Percentiles rank a stretch among this genome's conserved stretches.
These are phyloP conservation scores for Passalora sequoiae DNA, from an alignment of 2,329 filamentous ascomycete genomes.

Conservation along the genomic window DNA sequence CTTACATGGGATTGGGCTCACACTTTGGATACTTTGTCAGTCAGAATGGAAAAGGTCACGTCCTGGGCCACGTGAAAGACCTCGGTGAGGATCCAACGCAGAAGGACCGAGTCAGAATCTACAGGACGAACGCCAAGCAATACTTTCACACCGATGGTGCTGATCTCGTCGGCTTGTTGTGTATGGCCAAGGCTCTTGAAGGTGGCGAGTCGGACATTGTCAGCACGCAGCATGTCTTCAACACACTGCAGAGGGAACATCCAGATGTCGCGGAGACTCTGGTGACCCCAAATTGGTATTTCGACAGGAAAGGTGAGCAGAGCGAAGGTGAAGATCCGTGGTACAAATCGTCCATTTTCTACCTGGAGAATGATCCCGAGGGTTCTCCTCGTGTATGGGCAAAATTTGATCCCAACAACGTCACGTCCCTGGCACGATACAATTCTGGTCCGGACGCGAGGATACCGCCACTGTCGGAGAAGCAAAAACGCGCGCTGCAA, in stretches of 20 bases:
- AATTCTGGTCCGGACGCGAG: conserved; percentile 52
- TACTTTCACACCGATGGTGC: conserved; percentile 81
- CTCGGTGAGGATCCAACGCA: conserved; percentile 73
- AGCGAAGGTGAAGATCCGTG: conserved; percentile 62
- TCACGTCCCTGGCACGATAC: conserved; percentile 62
- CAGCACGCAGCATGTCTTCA: conserved; percentile 75
- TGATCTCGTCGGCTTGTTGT: conserved; percentile 78
- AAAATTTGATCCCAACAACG: conserved; percentile 89
- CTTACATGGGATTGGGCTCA: conserved; percentile 76
- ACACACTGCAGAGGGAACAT: conserved; percentile 66
- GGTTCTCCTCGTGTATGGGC: conserved; percentile 59
- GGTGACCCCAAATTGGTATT: conserved; percentile 79
- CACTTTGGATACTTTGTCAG: conserved; percentile 83
- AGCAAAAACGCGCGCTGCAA: conserved; percentile 61
- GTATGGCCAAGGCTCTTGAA: conserved; percentile 69
- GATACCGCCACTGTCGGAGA: conserved; percentile 65
- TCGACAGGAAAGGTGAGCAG: conserved; percentile 83
- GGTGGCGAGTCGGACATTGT: conserved; percentile 82
- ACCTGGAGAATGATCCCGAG: conserved; percentile 64
- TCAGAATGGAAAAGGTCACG: conserved; percentile 79
- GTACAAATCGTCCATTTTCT: conserved; percentile 53
- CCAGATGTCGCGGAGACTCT: conserved; percentile 73
- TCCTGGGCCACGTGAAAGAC: conserved; percentile 85
- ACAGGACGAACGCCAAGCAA: conserved; percentile 62
- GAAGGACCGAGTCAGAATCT: conserved; percentile 84